phyloP scores from a whole-genome alignment of 768 basidiomycete species.

The Hemileccinum impolitum region DNA sequence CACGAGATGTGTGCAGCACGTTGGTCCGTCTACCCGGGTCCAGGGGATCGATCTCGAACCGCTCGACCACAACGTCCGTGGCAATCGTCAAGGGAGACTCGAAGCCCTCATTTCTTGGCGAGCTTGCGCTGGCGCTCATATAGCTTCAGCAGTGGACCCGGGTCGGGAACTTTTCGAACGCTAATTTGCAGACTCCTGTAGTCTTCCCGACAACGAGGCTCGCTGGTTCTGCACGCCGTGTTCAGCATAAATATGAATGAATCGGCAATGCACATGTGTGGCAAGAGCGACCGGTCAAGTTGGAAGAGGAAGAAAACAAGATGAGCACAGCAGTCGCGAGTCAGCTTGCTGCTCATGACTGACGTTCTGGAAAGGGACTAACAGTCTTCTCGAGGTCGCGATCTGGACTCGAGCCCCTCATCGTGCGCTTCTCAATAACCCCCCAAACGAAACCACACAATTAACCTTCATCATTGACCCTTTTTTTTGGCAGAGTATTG shows the following conservation, averaged over 20 bases:
- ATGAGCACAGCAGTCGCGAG: too few species aligned
- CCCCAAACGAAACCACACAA: too few species aligned
- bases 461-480: constrained; percentile 2
- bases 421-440: too few species aligned
- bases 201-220: constrained; percentile 14
- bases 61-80: constrained; percentile 7
- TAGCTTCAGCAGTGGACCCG: constrained; percentile 12
- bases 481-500: constrained; percentile 10
- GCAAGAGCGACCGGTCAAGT: too few species aligned
- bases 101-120: not conserved
- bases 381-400: too few species aligned
- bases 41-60: constrained; percentile 15
- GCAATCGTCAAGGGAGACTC: constrained; percentile 18
- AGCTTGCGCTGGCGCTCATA: constrained; percentile 14
- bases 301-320: too few species aligned
- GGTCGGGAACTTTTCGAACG: constrained; percentile 18
- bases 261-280: too few species aligned
- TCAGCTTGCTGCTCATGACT: too few species aligned
- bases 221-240: constrained; percentile 1
- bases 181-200: constrained; percentile 1
- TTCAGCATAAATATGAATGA: too few species aligned
- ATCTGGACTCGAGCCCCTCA: too few species aligned
- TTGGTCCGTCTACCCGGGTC: not conserved
- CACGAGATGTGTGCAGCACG: constrained; percentile 16
- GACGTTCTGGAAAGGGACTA: too few species aligned